Evolutionary conservation across 495 filamentous ascomycete species (phyloP).

Genomic region (Diplogelasinospora grovesii): DNA sequence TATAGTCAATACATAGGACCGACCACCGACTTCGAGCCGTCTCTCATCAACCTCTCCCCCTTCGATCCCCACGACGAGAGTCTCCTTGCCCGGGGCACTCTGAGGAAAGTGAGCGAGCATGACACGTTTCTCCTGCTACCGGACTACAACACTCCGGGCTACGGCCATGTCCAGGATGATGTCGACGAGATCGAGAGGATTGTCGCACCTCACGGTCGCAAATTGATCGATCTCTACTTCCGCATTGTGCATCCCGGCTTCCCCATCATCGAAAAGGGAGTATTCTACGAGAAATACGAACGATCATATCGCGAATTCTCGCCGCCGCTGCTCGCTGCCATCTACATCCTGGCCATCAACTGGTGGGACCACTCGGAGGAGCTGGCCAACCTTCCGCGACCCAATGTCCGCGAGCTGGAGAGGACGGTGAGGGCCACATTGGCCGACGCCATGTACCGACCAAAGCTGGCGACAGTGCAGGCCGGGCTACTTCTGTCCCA

Average conservation of each 20-base stretch:
- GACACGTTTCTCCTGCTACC: slow-evolving; percentile 80
- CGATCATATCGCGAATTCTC: slow-evolving; percentile 71
- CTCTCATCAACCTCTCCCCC: slow-evolving; percentile 61
- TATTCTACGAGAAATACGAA: slow-evolving; percentile 79
- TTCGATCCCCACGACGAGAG: slow-evolving; percentile 70
- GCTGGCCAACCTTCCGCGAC: slow-evolving; percentile 56
- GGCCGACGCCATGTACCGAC: slow-evolving; percentile 68
- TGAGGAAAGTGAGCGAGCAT: slow-evolving; percentile 73
- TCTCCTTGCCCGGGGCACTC: slow-evolving; percentile 55
- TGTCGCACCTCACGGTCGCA: slow-evolving; percentile 73
- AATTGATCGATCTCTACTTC: slow-evolving; percentile 82
- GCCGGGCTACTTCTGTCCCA: slow-evolving; percentile 86
- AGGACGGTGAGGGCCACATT: slow-evolving; percentile 66
- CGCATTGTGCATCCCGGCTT: slow-evolving; percentile 82
- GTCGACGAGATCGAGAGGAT: slow-evolving; percentile 75
- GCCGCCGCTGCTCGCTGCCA: slow-evolving; percentile 75
- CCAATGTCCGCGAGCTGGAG: slow-evolving; percentile 71
- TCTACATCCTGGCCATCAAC: slow-evolving; percentile 86
- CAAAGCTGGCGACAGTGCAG: slow-evolving; percentile 90
- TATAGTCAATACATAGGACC: slow-evolving; percentile 61
- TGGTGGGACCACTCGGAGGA: slow-evolving; percentile 75
- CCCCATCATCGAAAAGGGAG: slow-evolving; percentile 80
- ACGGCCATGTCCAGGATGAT: slow-evolving; percentile 56
- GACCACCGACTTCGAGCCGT: slow-evolving; percentile 67
- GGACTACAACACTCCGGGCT: slow-evolving; percentile 54